These are phyloP conservation scores for Guadua angustifolia DNA, from an alignment of 176 grass and related monocot species.

Conservation along the genomic window DNA sequence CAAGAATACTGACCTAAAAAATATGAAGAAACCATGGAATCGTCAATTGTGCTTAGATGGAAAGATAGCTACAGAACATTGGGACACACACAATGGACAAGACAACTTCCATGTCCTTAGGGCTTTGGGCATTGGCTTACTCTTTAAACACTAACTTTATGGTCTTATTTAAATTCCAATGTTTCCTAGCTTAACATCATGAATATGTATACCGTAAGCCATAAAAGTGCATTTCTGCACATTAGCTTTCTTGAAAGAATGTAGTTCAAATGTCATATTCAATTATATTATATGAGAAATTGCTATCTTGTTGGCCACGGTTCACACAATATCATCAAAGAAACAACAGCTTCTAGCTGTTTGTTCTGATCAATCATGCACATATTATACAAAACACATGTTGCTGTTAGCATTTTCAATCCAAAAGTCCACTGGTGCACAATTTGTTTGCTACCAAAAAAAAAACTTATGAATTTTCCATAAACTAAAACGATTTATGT, in stretches of 20 bases:
- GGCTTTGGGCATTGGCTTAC: conserved; percentile 7
- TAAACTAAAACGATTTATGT: not conserved
- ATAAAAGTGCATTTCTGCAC: conserved; percentile 13
- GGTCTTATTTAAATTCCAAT: conserved; percentile 18
- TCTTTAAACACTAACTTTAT: conserved; percentile 29
- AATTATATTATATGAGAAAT: conserved; percentile 12
- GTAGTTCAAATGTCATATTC: conserved; percentile 30
- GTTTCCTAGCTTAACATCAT: not conserved
- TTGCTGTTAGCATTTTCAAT: not conserved
- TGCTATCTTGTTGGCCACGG: not conserved
- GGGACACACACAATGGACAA: not conserved
- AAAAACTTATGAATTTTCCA: not conserved
- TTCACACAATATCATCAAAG: conserved; percentile 9
- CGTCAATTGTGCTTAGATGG: conserved; percentile 19
- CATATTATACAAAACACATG: not conserved
- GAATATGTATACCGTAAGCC: not conserved
- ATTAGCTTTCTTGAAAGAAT: conserved; percentile 21
- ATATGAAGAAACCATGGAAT: conserved; percentile 34
- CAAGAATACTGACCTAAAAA: conserved; percentile 92
- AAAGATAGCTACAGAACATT: not conserved
- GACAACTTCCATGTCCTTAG: not conserved
- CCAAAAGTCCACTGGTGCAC: not conserved
- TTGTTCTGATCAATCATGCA: conserved; percentile 5
- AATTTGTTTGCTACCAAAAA: not conserved
- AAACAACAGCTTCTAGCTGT: not conserved